Conservation (phyloP, 106 monocot genomes). For the Phalaenopsis equestris region DNA sequence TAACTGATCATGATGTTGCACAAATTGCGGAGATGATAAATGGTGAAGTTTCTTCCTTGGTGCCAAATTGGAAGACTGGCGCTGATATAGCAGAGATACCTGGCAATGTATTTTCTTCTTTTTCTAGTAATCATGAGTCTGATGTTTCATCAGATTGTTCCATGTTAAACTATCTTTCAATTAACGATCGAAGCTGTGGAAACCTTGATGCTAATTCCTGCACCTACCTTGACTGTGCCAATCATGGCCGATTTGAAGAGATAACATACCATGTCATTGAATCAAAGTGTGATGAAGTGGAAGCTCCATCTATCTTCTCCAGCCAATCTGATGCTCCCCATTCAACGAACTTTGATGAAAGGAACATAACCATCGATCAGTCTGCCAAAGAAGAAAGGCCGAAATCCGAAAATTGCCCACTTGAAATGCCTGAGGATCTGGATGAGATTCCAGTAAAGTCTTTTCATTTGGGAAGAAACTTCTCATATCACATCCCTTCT, state of each 20-base stretch:
- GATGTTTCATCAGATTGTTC: slow-evolving; percentile 5
- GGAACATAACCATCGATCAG: background rate
- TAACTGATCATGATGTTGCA: slow-evolving; percentile 33
- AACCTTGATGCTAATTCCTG: background rate
- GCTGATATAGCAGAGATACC: background rate
- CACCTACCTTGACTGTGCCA: background rate
- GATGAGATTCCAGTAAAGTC: background rate
- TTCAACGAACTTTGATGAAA: background rate
- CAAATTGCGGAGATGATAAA: slow-evolving; percentile 50
- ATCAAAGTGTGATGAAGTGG: background rate
- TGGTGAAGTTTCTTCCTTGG: slow-evolving; percentile 31
- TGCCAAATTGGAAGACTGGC: slow-evolving; percentile 21
- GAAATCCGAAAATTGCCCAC: background rate
- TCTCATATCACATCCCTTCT: background rate
- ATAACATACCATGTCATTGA: background rate
- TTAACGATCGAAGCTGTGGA: background rate
- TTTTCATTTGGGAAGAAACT: slow-evolving; percentile 10
- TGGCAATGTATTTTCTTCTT: background rate
- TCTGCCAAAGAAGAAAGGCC: background rate
- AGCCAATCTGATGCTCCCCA: background rate
- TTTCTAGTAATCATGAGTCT: background rate
- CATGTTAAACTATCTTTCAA: background rate
- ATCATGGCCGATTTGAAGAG: slow-evolving; percentile 13
- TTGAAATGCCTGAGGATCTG: background rate
- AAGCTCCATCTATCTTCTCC: background rate